phyloP scores from a whole-genome alignment of 208 protist species.

The Entamoeba moshkovskii region DNA sequence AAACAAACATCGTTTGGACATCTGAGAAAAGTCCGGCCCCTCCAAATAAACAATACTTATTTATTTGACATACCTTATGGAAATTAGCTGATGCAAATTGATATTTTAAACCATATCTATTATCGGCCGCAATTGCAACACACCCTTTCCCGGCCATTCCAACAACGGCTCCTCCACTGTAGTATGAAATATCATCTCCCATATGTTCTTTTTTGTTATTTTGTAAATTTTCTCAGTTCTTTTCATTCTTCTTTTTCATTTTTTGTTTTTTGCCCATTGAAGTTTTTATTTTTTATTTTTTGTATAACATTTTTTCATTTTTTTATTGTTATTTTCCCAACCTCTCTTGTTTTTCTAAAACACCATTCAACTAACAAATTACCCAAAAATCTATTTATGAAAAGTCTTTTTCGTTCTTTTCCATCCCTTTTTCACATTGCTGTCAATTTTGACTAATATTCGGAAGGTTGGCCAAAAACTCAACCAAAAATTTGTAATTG shows the following conservation, averaged over 20 bases:
- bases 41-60: slow-evolving; percentile 72
- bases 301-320: background rate
- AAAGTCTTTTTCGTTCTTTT: too few relatives aligned
- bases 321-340: too few relatives aligned
- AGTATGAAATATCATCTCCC: slow-evolving; percentile 30
- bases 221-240: background rate
- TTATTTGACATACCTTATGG: slow-evolving; percentile 77
- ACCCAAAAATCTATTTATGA: too few relatives aligned
- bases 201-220: background rate
- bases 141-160: slow-evolving; percentile 92
- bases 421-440: too few relatives aligned
- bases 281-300: background rate
- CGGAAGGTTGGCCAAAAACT: too few relatives aligned
- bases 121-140: slow-evolving; percentile 86
- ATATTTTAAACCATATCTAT: slow-evolving; percentile 73
- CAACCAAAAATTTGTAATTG: too few relatives aligned
- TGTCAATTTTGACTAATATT: too few relatives aligned
- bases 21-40: slow-evolving; percentile 83
- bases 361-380: too few relatives aligned
- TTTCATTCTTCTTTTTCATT: background rate
- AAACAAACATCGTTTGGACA: slow-evolving; percentile 70
- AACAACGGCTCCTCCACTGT: slow-evolving; percentile 83
- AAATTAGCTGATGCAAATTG: slow-evolving; percentile 81
- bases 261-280: background rate
- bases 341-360: too few relatives aligned